phyloP scores from a whole-genome alignment of 192 early-diverging fungal genomes.

The Coemansia sp. region DNA sequence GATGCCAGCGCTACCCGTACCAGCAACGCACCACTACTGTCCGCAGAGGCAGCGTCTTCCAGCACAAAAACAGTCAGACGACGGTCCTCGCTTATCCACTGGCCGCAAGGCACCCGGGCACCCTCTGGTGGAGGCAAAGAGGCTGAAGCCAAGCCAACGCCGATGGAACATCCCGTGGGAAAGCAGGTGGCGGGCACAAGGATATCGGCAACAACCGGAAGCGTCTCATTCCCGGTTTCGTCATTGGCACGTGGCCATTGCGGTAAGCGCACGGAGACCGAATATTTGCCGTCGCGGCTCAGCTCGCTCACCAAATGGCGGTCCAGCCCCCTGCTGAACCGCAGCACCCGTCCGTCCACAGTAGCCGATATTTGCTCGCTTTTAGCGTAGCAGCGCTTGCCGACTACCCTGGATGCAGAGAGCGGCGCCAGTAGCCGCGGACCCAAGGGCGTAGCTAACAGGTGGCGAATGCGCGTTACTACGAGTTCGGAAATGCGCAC shows the following conservation, averaged over 20 bases:
- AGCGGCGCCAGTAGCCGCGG: conserved; percentile 25
- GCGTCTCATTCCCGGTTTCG: not conserved
- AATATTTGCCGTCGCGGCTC: not conserved
- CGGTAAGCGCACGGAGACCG: conserved; percentile 33
- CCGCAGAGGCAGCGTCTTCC: not conserved
- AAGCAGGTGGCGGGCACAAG: conserved; percentile 23
- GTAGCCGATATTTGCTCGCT: conserved; percentile 14
- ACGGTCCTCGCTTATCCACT: conserved; percentile 3
- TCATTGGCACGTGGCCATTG: conserved; percentile 15
- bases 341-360: conserved; percentile 19
- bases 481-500: conserved; percentile 23
- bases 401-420: not conserved
- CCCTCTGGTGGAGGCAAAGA: conserved; percentile 11
- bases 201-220: conserved; percentile 43
- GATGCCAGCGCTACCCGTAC: not conserved
- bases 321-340: conserved; percentile 25
- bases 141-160: conserved; percentile 2
- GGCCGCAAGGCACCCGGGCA: not conserved
- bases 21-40: not conserved
- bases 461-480: conserved; percentile 15
- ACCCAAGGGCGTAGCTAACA: not conserved
- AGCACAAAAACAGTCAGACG: not conserved
- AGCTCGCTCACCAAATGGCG: not conserved
- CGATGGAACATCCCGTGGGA: conserved; percentile 13
- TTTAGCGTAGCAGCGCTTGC: conserved; percentile 6